Percentiles rank a stretch among this genome's conserved stretches.
Evolutionary conservation across 768 basidiomycete species (phyloP).

Genomic region (Vishniacozyma victoriae): DNA sequence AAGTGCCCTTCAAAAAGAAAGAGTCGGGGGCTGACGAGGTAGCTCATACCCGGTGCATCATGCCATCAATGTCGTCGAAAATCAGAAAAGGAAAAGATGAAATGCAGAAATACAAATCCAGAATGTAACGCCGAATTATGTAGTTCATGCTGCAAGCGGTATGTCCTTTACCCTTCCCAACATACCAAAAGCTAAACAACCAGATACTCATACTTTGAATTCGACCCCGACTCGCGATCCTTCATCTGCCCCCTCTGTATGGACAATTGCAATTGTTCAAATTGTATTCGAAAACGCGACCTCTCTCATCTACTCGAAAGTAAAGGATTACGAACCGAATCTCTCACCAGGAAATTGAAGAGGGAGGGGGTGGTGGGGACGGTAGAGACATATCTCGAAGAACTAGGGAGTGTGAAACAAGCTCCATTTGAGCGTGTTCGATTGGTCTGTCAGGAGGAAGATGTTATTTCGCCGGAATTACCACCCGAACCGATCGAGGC

Average conservation of each 20-base stretch:
- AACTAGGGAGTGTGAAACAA: conserved; percentile 7
- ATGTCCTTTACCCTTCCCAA: not conserved
- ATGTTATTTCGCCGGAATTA: conserved; percentile 26
- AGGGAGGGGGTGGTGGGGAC: conserved; percentile 8
- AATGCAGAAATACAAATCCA: conserved; percentile 34
- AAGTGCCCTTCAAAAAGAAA: conserved; percentile 2
- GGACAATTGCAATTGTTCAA: conserved; percentile 41
- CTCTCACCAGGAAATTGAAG: conserved; percentile 4
- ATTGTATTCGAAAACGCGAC: conserved; percentile 35
- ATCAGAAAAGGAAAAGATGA: conserved; percentile 39
- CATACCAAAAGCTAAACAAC: not conserved
- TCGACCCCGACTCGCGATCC: conserved; percentile 35
- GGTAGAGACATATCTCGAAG: conserved; percentile 25
- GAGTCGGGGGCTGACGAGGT: not conserved
- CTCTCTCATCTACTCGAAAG: conserved; percentile 23
- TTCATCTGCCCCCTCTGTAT: conserved; percentile 44
- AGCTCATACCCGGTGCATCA: conserved; percentile 33
- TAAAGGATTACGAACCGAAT: conserved; percentile 8
- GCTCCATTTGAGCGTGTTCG: conserved; percentile 30
- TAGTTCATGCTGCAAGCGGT: conserved; percentile 39
- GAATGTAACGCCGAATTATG: conserved; percentile 32
- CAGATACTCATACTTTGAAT: conserved; percentile 40
- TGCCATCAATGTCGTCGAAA: conserved; percentile 43
- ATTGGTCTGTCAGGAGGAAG: conserved; percentile 21
- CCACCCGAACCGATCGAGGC: conserved; percentile 6